A percentile compares a stretch with the other conserved stretches of the same genome.
Evolutionary conservation across 768 basidiomycete species (phyloP).

Genomic region (Suillus luteus): DNA sequence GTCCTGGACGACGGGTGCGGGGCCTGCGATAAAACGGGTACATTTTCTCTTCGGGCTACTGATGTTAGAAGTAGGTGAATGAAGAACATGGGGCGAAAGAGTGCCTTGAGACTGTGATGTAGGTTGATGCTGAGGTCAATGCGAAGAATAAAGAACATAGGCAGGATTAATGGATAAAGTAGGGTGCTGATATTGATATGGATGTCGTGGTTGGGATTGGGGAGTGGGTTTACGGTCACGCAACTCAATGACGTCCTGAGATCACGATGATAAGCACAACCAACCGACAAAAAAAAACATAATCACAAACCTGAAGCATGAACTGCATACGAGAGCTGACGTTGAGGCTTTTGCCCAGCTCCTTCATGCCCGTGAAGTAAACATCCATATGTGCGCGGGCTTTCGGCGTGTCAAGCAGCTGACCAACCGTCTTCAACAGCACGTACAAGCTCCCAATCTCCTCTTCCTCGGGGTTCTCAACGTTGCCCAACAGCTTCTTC

Average conservation of each 20-base stretch:
- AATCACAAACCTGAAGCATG: slow-evolving; percentile 82
- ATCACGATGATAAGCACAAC: background rate
- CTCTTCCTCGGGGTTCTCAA: slow-evolving; percentile 95
- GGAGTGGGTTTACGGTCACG: slow-evolving; percentile 56
- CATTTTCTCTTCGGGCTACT: slow-evolving; percentile 18
- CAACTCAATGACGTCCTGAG: slow-evolving; percentile 87
- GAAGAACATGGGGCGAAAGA: slow-evolving; percentile 70
- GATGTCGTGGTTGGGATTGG: slow-evolving; percentile 37
- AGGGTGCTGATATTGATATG: slow-evolving; percentile 43
- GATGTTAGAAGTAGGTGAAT: slow-evolving; percentile 47
- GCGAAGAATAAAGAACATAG: slow-evolving; percentile 37
- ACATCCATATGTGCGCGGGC: slow-evolving; percentile 86
- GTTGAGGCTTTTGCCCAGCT: slow-evolving; percentile 70
- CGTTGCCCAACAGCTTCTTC: slow-evolving; percentile 91
- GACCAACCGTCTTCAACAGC: slow-evolving; percentile 88
- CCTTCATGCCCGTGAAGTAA: slow-evolving; percentile 90
- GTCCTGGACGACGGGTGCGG: slow-evolving; percentile 15
- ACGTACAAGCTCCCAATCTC: slow-evolving; percentile 97
- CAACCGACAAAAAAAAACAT: background rate
- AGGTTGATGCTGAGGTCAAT: slow-evolving; percentile 25
- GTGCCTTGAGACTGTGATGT: slow-evolving; percentile 54
- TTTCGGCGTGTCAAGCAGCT: slow-evolving; percentile 76
- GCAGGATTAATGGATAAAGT: slow-evolving; percentile 46
- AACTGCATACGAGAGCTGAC: slow-evolving; percentile 89
- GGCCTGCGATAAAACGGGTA: slow-evolving; percentile 1